A percentile compares a stretch with the other conserved stretches of the same genome.
Evolutionary conservation across 345 rosid genomes (phyloP).

Genomic region (Anacardium occidentale): DNA sequence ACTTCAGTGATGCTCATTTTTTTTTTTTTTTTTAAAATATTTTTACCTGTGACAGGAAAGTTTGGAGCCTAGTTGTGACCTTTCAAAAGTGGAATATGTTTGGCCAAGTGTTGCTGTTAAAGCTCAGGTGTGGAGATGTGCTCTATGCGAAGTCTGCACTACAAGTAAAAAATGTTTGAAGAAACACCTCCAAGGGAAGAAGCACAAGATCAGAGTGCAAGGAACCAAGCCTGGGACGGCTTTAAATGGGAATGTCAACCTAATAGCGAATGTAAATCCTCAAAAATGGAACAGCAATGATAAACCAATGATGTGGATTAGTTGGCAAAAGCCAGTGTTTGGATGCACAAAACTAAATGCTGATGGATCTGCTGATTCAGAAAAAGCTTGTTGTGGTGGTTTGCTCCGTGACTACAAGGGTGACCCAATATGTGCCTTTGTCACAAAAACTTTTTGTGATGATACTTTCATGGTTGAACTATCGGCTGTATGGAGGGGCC

Average conservation of each 20-base stretch:
- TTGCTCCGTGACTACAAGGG: conserved; percentile 36
- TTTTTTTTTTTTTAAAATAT: neutral
- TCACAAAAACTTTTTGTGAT: conserved; percentile 30
- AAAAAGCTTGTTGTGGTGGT: conserved; percentile 35
- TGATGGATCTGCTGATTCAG: conserved; percentile 30
- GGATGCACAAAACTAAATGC: conserved; percentile 41
- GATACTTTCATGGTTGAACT: conserved; percentile 41
- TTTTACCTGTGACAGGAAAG: conserved; percentile 18
- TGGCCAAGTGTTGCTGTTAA: conserved; percentile 5
- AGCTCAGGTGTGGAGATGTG: conserved; percentile 37
- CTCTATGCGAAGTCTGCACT: conserved; percentile 29
- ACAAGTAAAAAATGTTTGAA: conserved; percentile 27
- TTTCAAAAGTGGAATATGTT: neutral
- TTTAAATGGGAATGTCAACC: conserved; percentile 15
- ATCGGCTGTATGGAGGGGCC: conserved; percentile 43
- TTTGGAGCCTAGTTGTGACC: neutral
- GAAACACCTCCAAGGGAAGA: conserved; percentile 33
- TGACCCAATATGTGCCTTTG: conserved; percentile 35
- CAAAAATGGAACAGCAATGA: conserved; percentile 22
- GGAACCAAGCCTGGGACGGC: neutral
- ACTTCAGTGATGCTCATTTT: neutral
- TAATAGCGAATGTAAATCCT: conserved; percentile 2
- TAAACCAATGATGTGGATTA: conserved; percentile 31
- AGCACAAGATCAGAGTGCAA: conserved; percentile 27
- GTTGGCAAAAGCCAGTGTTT: conserved; percentile 32